Conservation (phyloP, 768 basidiomycete species). For the Phlebiopsis gigantea region DNA sequence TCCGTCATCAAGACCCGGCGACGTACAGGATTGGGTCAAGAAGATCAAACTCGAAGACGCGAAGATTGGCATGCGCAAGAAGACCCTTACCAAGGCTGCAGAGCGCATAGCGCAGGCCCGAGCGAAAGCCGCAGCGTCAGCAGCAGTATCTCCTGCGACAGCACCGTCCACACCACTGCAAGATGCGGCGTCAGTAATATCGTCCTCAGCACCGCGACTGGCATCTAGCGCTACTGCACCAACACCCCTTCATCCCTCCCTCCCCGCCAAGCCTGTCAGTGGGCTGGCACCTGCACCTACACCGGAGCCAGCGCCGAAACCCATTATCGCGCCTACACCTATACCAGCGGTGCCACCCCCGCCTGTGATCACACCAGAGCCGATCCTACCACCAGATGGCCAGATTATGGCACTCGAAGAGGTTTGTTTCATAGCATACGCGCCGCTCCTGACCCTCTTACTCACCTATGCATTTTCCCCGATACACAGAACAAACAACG, state of each 20-base stretch:
- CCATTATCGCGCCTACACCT: slow-evolving; percentile 14
- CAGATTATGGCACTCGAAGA: slow-evolving; percentile 59
- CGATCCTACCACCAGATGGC: slow-evolving; percentile 35
- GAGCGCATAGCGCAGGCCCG: slow-evolving; percentile 34
- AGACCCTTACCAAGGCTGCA: slow-evolving; percentile 31
- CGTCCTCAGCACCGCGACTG: slow-evolving; percentile 26
- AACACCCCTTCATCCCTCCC: slow-evolving; percentile 59
- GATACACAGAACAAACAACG: slow-evolving; percentile 62
- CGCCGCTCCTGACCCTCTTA: background rate
- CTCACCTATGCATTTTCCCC: background rate
- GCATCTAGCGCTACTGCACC: slow-evolving; percentile 29
- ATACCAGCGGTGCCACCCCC: slow-evolving; percentile 15
- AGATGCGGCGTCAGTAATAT: background rate
- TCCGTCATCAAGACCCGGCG: slow-evolving; percentile 48
- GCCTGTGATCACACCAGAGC: slow-evolving; percentile 8
- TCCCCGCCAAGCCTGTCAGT: slow-evolving; percentile 65
- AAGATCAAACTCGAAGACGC: slow-evolving; percentile 64
- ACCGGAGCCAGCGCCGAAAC: slow-evolving; percentile 24
- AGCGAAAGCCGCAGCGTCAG: slow-evolving; percentile 33
- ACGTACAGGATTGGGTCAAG: slow-evolving; percentile 69
- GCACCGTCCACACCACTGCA: slow-evolving; percentile 16
- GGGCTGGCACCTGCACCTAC: slow-evolving; percentile 17
- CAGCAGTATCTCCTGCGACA: slow-evolving; percentile 28
- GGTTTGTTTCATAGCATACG: slow-evolving; percentile 32
- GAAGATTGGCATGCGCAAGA: slow-evolving; percentile 49